phyloP scores from a whole-genome alignment of 1,284 basidiomycete genomes.

The Calocybe gambosa region DNA sequence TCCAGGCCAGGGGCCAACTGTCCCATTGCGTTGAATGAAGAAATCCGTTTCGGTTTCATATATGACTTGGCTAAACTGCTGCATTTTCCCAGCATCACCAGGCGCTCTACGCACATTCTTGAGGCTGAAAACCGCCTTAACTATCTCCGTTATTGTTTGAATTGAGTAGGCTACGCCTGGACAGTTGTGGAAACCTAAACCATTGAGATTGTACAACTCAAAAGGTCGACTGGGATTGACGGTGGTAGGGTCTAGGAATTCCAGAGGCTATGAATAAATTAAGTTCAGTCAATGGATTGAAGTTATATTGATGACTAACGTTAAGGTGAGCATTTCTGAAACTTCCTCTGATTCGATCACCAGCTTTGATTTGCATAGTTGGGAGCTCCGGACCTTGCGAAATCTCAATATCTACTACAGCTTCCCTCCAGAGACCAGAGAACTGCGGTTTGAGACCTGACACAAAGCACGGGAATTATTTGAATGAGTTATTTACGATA shows the following conservation, averaged over 20 bases:
- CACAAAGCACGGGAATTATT: background rate
- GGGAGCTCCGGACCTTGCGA: slow-evolving; percentile 32
- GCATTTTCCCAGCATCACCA: slow-evolving; percentile 32
- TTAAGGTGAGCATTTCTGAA: slow-evolving; percentile 46
- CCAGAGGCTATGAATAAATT: slow-evolving; percentile 24
- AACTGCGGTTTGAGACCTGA: slow-evolving; percentile 36
- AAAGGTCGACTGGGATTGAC: slow-evolving; percentile 35
- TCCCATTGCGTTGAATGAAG: slow-evolving; percentile 25
- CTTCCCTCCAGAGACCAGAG: slow-evolving; percentile 37
- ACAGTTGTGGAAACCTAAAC: slow-evolving; percentile 40
- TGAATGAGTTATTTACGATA: no score
- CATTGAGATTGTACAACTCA: slow-evolving; percentile 30
- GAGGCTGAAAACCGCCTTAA: slow-evolving; percentile 39
- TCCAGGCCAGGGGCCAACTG: slow-evolving; percentile 25
- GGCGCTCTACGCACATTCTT: slow-evolving; percentile 38
- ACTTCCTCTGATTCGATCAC: slow-evolving; percentile 39
- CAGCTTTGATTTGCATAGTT: slow-evolving; percentile 32
- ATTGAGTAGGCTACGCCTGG: slow-evolving; percentile 34
- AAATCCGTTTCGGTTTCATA: slow-evolving; percentile 26
- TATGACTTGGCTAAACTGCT: slow-evolving; percentile 25
- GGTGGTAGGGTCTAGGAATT: slow-evolving; percentile 37
- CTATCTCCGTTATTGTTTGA: slow-evolving; percentile 35
- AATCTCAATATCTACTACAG: slow-evolving; percentile 29
- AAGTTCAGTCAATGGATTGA: background rate
- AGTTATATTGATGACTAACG: slow-evolving; percentile 26